phyloP scores from a whole-genome alignment of 805 yeast species.

The Spathaspora arborariae region DNA sequence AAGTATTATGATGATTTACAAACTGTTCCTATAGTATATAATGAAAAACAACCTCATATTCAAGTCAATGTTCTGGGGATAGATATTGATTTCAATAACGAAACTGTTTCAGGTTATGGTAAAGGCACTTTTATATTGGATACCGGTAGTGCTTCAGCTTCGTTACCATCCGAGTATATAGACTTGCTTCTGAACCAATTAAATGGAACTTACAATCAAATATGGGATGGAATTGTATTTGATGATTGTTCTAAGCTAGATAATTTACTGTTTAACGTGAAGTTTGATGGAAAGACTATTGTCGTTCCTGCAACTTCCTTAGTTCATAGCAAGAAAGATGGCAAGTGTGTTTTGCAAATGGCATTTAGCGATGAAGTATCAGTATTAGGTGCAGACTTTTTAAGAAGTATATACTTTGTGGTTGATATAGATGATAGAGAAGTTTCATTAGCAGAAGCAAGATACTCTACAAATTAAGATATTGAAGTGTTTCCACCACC shows the following conservation, averaged over 20 bases:
- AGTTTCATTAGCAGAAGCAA: conserved; percentile 47
- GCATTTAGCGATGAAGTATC: not conserved
- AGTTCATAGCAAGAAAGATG: not conserved
- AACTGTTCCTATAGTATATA: conserved; percentile 17
- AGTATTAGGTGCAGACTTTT: conserved; percentile 60
- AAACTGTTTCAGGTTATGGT: not conserved
- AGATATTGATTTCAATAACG: not conserved
- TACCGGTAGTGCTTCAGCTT: not conserved
- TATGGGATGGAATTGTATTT: too few relatives aligned
- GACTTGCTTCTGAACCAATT: not conserved
- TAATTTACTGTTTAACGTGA: not conserved
- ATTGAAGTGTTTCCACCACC: conserved; percentile 31
- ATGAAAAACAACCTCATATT: conserved; percentile 20
- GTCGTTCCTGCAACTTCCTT: not conserved
- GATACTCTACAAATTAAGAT: conserved; percentile 25
- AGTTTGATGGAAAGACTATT: not conserved
- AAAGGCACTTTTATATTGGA: not conserved
- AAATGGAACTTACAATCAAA: not conserved
- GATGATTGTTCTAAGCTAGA: not conserved
- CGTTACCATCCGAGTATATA: not conserved
- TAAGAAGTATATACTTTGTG: conserved; percentile 61
- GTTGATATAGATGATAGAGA: conserved; percentile 56
- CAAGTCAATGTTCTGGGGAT: not conserved
- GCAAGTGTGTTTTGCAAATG: not conserved
- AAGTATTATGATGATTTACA: conserved; percentile 21